These are phyloP conservation scores for Solanum hybrid DNA, from an alignment of 305 asterid species.

Conservation along the genomic window DNA sequence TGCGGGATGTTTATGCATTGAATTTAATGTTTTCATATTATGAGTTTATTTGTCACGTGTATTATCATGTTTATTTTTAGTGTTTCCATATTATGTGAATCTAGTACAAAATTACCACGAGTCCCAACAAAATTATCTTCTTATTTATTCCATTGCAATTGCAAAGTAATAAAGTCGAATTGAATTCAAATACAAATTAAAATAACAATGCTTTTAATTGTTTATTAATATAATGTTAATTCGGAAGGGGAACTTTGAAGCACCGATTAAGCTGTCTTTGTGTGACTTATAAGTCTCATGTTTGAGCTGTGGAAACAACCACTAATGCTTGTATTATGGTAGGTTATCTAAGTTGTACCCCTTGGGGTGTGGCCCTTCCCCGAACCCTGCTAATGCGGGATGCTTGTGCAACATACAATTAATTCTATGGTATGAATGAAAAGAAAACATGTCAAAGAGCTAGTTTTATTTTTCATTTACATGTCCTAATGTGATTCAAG, in stretches of 20 bases:
- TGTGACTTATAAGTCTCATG: neutral
- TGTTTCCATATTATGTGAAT: neutral
- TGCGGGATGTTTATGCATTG: neutral
- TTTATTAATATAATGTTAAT: neutral
- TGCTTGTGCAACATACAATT: neutral
- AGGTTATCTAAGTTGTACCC: neutral
- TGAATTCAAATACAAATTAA: neutral
- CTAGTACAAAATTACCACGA: neutral
- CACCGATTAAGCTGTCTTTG: neutral
- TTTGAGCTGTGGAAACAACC: neutral
- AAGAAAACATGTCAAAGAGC: neutral
- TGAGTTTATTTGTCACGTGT: neutral
- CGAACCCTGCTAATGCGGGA: neutral
- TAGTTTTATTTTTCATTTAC: neutral
- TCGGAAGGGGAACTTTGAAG: neutral
- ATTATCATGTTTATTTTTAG: neutral
- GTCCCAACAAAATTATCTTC: neutral
- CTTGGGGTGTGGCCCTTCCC: neutral
- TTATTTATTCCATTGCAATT: neutral
- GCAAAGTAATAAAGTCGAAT: neutral
- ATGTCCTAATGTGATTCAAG: neutral
- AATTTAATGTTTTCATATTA: neutral
- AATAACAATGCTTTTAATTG: neutral
- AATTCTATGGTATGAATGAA: neutral
- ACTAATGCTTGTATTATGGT: neutral